Percentiles rank a stretch among this genome's conserved stretches.
These are phyloP conservation scores for Colletotrichum tropicicola DNA, from an alignment of 2,329 filamentous ascomycete species.

Conservation along the genomic window DNA sequence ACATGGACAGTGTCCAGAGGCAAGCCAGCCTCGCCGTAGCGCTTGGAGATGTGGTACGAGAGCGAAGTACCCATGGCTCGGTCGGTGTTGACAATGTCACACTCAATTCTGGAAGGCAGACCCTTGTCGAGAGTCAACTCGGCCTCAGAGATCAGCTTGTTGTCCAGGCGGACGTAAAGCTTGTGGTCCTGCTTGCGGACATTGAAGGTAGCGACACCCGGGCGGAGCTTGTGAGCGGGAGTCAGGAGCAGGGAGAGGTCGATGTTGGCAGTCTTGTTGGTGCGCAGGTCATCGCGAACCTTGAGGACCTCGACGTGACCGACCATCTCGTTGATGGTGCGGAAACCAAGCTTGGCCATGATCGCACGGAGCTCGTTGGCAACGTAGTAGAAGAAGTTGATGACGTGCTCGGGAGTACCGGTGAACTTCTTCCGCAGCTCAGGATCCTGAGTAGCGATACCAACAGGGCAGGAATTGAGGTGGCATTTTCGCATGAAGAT, in stretches of 20 bases:
- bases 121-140: constrained; percentile 96
- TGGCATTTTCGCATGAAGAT: constrained; percentile 91
- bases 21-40: constrained; percentile 87
- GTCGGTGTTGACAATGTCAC: constrained; percentile 96
- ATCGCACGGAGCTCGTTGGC: constrained; percentile 96
- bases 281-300: constrained; percentile 88
- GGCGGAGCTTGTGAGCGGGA: constrained; percentile 93
- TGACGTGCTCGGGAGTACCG: constrained; percentile 93
- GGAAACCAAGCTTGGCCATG: constrained; percentile 95
- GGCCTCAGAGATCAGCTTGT: constrained; percentile 96
- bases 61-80: constrained; percentile 92
- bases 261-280: constrained; percentile 90
- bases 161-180: constrained; percentile 91
- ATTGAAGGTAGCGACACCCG: constrained; percentile 95
- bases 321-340: constrained; percentile 98
- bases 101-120: constrained; percentile 91
- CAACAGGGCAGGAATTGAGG: constrained; percentile 84
- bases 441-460: constrained; percentile 96
- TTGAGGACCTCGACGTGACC: constrained; percentile 87
- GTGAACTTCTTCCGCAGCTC: constrained; percentile 92
- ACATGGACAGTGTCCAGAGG: constrained; percentile 94
- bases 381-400: constrained; percentile 99
- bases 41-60: constrained; percentile 94
- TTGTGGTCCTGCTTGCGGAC: constrained; percentile 97
- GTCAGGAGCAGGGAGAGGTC: constrained; percentile 93